Evolutionary conservation across 495 filamentous ascomycete genomes (phyloP), one percentile per base, ranked within the genome.

Genomic region (Cudoniella acicularis): DNA sequence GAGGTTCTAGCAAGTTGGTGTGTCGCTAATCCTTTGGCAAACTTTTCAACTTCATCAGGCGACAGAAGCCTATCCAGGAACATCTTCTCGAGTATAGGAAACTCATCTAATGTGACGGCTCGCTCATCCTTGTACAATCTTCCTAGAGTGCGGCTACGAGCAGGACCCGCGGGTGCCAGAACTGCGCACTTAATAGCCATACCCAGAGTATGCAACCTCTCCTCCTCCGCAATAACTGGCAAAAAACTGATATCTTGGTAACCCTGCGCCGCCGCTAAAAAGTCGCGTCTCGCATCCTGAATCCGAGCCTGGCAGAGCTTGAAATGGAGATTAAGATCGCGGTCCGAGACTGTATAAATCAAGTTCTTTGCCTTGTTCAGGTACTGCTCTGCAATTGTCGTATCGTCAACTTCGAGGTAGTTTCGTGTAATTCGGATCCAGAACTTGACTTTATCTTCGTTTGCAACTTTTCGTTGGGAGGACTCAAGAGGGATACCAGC

Each of bases 131-230:
- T 97, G 79, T 96, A 97, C 6, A 98, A 76, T 55, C 86, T 86
- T 2, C 85, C 89, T 8, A 98, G 78, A 8, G 82, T 82, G 10
- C 90, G 80, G 53, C 89, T 91, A 16, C 94, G 89, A 62, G 86
- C 77, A 0, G 94, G 94, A 0, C 94, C 94, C 3, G 94, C 94
- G 0, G 92, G 92, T 0, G 92, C 93, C 10, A 98, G 83, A 21
- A 98, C 87, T n/a, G 92, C 94, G 67, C 92, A 96, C 48, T 87
- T 89, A 52, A 96, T 92, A n/a, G 95, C 90, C 62, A 89, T 89
- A 52, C 84, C 83, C 2, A 98, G 80, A 17, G 92, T 90, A 47
- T 90, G 88, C 54, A 96, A 72, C 8, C 91, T 81, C 73, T 92
- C 66, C 43, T 88, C 88, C 64, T 96, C 93, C 43, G 89, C 90